Conservation (phyloP, 805 yeast genomes). For the Starmera caribaea region DNA sequence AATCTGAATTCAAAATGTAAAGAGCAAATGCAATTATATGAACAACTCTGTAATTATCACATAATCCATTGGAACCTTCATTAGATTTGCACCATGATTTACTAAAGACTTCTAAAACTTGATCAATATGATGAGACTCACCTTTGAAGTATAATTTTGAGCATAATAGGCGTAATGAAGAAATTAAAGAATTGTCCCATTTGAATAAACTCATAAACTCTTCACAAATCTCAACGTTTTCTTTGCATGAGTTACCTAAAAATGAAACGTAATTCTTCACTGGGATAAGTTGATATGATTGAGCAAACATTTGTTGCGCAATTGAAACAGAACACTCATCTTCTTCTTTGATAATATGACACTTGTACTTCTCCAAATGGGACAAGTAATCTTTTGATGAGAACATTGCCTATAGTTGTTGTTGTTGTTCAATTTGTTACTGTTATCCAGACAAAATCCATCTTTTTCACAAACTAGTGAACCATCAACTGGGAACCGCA, state of each 20-base stretch:
- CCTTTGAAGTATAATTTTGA: slow-evolving; percentile 64
- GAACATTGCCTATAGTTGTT: no score
- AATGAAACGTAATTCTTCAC: slow-evolving; percentile 35
- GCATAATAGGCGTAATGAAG: slow-evolving; percentile 52
- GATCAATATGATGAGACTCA: slow-evolving; percentile 74
- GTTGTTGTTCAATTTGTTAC: no score
- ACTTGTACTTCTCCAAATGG: no score
- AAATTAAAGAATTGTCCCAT: slow-evolving; percentile 40
- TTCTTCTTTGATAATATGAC: no score
- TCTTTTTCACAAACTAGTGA: no score
- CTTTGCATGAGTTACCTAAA: slow-evolving; percentile 23
- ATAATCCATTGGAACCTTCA: slow-evolving; percentile 33
- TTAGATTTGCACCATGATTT: slow-evolving; percentile 47
- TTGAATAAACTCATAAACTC: slow-evolving; percentile 29
- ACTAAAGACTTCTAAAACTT: slow-evolving; percentile 60
- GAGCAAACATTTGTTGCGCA: slow-evolving; percentile 24
- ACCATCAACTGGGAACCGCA: no score
- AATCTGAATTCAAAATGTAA: slow-evolving; percentile 65
- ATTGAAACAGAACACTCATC: slow-evolving; percentile 2
- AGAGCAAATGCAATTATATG: slow-evolving; percentile 67
- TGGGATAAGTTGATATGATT: slow-evolving; percentile 18
- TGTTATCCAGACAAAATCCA: no score
- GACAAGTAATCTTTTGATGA: no score
- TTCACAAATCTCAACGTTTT: slow-evolving; percentile 19
- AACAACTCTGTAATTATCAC: slow-evolving; percentile 42